These are phyloP conservation scores for Hanseniaspora occidentalis DNA, from an alignment of 805 yeast species.

Conservation along the genomic window DNA sequence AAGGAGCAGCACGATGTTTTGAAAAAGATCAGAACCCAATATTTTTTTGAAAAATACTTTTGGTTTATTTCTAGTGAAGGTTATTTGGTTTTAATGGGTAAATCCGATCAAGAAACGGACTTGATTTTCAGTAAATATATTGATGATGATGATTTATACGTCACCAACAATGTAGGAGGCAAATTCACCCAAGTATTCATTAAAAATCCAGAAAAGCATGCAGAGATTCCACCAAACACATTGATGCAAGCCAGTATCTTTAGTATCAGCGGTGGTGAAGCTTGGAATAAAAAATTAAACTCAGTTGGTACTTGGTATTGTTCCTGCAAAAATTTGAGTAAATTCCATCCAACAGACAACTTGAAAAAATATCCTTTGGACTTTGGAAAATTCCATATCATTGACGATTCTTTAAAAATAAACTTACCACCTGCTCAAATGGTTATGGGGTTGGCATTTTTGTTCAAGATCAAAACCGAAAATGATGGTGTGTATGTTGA, in stretches of 20 bases:
- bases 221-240: slow-evolving; percentile 71
- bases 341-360: slow-evolving; percentile 44
- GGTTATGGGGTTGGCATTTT: slow-evolving; percentile 79
- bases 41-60: slow-evolving; percentile 86
- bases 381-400: slow-evolving; percentile 46
- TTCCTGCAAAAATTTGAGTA: slow-evolving; percentile 54
- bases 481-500: slow-evolving; percentile 8
- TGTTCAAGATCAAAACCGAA: slow-evolving; percentile 49
- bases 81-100: slow-evolving; percentile 70
- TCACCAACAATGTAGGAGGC: slow-evolving; percentile 55
- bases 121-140: slow-evolving; percentile 70
- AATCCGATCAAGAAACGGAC: slow-evolving; percentile 69
- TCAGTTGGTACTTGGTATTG: slow-evolving; percentile 66
- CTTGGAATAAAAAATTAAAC: slow-evolving; percentile 67
- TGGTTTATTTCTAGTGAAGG: slow-evolving; percentile 95
- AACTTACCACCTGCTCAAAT: slow-evolving; percentile 69
- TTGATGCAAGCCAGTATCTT: slow-evolving; percentile 81
- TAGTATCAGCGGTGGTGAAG: slow-evolving; percentile 68
- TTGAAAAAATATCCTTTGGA: slow-evolving; percentile 35
- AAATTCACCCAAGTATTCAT: slow-evolving; percentile 59
- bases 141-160: slow-evolving; percentile 57
- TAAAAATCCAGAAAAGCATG: slow-evolving; percentile 63
- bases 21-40: slow-evolving; percentile 55
- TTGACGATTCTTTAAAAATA: slow-evolving; percentile 39
- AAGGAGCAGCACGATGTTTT: slow-evolving; percentile 42